Evolutionary conservation across 176 grass and related monocot genomes (phyloP), one percentile per base, ranked within the genome.

Genomic region (Juncus effusus): DNA sequence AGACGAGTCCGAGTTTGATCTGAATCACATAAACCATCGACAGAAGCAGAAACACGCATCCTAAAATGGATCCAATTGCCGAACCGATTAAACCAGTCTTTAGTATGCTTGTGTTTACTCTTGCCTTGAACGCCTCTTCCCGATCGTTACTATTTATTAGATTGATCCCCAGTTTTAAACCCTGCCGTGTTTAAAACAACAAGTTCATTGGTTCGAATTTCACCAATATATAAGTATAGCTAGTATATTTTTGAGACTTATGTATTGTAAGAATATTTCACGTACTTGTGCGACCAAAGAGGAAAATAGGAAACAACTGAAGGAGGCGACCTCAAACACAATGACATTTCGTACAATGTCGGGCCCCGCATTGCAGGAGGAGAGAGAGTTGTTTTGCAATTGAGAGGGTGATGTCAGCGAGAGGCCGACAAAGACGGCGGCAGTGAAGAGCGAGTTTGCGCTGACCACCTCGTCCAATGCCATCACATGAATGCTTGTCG

Each of bases 231-330:
- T 47, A 47, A 47, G 9, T 47, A 2, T 47, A 9, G 0, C 44
- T 47, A 47, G 19, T 47, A 47, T 47, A 47, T 47, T 47, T 47
- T 47, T 47, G 0, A 47, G 44, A 47, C 44, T 47, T 28, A 28
- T 28, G 19, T 28, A 28, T 28, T 28, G 9, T 47, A 47, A 47
- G 44, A 47, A 6, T 47, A 9, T 5, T 47, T 28, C 2, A 47
- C 44, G 44, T 47, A 56, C 67, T 51, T 70, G 67, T 19, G 76
- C 65, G 3, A 78, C 13, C 2, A 78, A 19, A 42, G 35, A 70
- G 65, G 76, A 78, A 56, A 78, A 78, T 64, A 78, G 76, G 76
- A 78, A 78, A 56, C 15, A 78, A 69, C 76, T 70, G 55, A 78
- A 78, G 54, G 76, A 78, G 65, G 70, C 64, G 36, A 78, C 47